Conservation (phyloP, 768 basidiomycete genomes). For the Termitomyces sp. region DNA sequence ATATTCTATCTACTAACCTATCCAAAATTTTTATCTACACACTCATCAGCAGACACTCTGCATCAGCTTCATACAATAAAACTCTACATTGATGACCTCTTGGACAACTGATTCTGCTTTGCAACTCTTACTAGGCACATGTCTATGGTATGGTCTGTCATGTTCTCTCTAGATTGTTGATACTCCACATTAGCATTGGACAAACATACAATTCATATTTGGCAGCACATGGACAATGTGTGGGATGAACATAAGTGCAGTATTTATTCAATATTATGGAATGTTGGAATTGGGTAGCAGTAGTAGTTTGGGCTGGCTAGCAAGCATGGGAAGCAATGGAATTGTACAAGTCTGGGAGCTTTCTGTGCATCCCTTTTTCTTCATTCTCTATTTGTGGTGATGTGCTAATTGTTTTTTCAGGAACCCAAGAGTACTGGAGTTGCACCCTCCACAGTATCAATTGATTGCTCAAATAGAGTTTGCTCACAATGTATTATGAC, state of each 20-base stretch:
- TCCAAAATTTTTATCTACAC: not conserved
- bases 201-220: conserved; percentile 78
- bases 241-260: conserved; percentile 64
- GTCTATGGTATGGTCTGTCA: conserved; percentile 90
- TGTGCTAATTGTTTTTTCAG: conserved; percentile 14
- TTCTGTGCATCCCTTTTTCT: conserved; percentile 35
- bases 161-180: conserved; percentile 72
- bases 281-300: conserved; percentile 35
- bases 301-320: conserved; percentile 70
- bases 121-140: conserved; percentile 75
- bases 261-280: conserved; percentile 83
- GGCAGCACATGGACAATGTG: conserved; percentile 63
- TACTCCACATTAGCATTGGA: conserved; percentile 92
- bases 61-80: conserved; percentile 95
- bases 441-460: conserved; percentile 27
- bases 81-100: conserved; percentile 88
- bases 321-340: conserved; percentile 85
- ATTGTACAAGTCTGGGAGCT: conserved; percentile 79
- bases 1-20: conserved; percentile 10
- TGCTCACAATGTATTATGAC: conserved; percentile 82
- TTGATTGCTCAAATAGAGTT: conserved; percentile 55
- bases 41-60: conserved; percentile 69
- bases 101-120: conserved; percentile 92
- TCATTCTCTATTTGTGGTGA: not conserved
- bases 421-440: conserved; percentile 18